Conservation (phyloP, 257 asterid species). For the Gynochthodes officinalis region DNA sequence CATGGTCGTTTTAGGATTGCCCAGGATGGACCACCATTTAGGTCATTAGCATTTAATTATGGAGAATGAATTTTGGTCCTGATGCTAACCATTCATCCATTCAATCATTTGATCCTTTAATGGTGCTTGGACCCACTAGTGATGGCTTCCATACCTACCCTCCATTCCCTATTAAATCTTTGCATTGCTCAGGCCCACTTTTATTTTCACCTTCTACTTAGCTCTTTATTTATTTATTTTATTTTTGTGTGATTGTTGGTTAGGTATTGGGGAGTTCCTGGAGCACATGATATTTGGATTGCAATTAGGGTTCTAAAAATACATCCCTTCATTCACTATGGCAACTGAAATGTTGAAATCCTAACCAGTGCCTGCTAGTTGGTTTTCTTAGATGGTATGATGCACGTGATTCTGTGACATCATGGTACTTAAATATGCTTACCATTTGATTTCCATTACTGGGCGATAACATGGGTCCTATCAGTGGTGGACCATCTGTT, state of each 20-base stretch:
- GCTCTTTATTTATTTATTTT: not conserved
- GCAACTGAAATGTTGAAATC: constrained; percentile 11
- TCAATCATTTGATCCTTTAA: constrained; percentile 68
- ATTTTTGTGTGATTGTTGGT: not conserved
- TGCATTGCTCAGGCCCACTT: constrained; percentile 50
- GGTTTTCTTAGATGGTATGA: not conserved
- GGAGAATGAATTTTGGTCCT: constrained; percentile 48
- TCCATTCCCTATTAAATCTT: constrained; percentile 46
- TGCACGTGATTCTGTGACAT: constrained; percentile 35
- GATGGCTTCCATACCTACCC: constrained; percentile 50
- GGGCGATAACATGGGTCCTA: constrained; percentile 3
- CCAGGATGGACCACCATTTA: constrained; percentile 6
- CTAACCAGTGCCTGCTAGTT: not conserved
- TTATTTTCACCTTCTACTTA: constrained; percentile 40
- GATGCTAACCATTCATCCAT: constrained; percentile 46
- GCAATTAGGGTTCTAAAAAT: not conserved
- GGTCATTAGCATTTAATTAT: constrained; percentile 26
- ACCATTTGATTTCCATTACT: not conserved
- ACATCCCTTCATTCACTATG: not conserved
- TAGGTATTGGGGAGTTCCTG: no score
- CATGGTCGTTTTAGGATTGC: constrained; percentile 6
- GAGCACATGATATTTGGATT: not conserved
- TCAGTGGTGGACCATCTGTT: constrained; percentile 6
- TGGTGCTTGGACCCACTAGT: constrained; percentile 37
- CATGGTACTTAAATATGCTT: constrained; percentile 21